Evolutionary conservation across 2,329 filamentous ascomycete species (phyloP), one percentile per base, ranked within the genome.

Genomic region (Aspergillus brunneoviolaceus): DNA sequence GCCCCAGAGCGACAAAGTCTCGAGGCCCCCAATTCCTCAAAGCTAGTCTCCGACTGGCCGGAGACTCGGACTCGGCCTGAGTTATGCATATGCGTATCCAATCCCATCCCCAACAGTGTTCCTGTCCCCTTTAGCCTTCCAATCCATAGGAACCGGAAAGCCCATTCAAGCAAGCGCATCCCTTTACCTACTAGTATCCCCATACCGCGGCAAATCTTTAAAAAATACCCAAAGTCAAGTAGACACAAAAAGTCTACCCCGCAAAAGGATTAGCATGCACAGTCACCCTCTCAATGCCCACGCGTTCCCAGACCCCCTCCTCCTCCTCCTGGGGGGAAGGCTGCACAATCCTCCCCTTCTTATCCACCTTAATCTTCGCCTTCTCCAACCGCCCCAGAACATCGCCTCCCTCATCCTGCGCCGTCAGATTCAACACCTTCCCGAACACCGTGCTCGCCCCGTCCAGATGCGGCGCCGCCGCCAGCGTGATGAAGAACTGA

Each of bases 401-500:
- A 69, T 79, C 74, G 9, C 72, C 79, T 5, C 69, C 76, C 63
- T 80, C 82, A 71, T 81, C 81, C 45, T 70, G 75, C 33, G 67
- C 70, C 52, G 63, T 74, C 62, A 76, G 55, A 55, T 76, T 77
- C 64, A 89, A 72, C 19, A 89, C 80, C 64, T 84, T 82, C 14
- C 86, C 86, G 74, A 89, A 89, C 2, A 88, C 85, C 0, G 86
- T 87, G 68, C 88, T 89, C 70, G 86, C 85, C 7, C 86, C 86
- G 71, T 88, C 86, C 39, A 89, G 73, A 79, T 88, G 86, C 57
- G 85, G 80, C 14, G 86, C 84, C 2, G 85, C 76, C 23, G 82
- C 85, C 68, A 87, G 84, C 0, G 83, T 85, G 51, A 89, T 79
- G 72, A 88, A 89, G 75, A 89, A 89, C 69, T 89, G 86, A 58